Percentiles rank a stretch among this genome's conserved stretches.
Conservation (phyloP, 2,329 filamentous ascomycete genomes). For the Colletotrichum filicis region DNA sequence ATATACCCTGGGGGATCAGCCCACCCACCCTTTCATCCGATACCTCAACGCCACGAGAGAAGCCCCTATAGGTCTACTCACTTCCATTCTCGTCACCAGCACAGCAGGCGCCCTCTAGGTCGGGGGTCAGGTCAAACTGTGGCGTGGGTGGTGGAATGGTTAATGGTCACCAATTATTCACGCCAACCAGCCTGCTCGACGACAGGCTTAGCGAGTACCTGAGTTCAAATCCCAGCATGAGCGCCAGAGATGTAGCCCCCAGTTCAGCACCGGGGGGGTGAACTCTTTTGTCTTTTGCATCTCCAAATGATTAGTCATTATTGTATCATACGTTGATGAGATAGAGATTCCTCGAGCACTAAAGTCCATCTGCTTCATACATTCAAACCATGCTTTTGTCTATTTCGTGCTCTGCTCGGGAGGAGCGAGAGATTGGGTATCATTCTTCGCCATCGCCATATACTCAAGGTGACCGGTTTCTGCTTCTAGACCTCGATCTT, state of each 20-base stretch:
- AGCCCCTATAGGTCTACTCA: not conserved
- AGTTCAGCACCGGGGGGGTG: not conserved
- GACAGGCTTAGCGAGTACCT: not conserved
- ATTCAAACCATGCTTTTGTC: not conserved
- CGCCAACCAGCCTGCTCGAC: not conserved
- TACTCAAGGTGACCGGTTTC: constrained; percentile 15
- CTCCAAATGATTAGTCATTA: not conserved
- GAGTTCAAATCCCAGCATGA: not conserved
- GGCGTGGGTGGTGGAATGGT: not conserved
- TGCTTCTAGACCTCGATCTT: constrained; percentile 32
- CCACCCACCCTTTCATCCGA: not conserved
- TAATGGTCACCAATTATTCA: not conserved
- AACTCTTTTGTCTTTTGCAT: not conserved
- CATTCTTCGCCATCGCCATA: not conserved
- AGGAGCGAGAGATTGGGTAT: constrained; percentile 16
- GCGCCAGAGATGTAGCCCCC: not conserved
- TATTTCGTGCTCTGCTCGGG: not conserved
- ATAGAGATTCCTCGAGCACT: not conserved
- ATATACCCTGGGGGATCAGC: constrained; percentile 20
- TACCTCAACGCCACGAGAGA: not conserved
- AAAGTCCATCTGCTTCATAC: not conserved
- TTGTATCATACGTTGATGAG: not conserved
- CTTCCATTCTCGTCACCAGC: not conserved
- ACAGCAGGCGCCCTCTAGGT: not conserved
- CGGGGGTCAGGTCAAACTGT: not conserved